Base-by-base conservation (phyloP, 2,329 filamentous ascomycete genomes). In the Ciborinia camelliae region DNA sequence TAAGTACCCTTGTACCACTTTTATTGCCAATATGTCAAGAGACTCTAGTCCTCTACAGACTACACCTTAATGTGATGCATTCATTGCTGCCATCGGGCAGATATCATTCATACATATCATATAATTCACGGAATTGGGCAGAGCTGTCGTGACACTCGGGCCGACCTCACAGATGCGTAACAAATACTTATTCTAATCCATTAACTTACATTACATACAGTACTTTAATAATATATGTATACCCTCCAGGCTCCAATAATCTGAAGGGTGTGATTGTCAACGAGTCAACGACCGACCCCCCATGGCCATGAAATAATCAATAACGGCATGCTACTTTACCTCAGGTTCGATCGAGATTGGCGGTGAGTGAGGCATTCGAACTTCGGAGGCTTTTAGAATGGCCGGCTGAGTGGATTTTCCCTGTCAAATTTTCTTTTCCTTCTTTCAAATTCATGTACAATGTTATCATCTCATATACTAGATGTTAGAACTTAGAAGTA, bases 61-160 rank as follows among this genome's bases (percentile, higher is more conserved):
- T 47, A 18, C 41, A 45, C 12, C 28, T 23, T 15, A 41, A 55
- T 23, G 18, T 18, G 37, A 28, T 37, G 28, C 59, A 45, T 54
- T 45, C 59, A 45, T 54, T 45, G 15, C 48, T 30, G 32, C 26
- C 59, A n/a, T 43, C 45, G 50, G 59, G 47, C 59, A 52, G 48
- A 47, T 47, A 58, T 47, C 55, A 28, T 58, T 47, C 55, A 28
- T 58, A 47, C 30, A 51, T 54, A 39, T 37, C 10, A 50, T 8
- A 37, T 23, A 28, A 39, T n/a, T 30, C 15, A 32, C 58, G 58
- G 58, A 20, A 51, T 51, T 61, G 58, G 58, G 30, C 58, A 61
- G 30, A 30, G 45, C 43, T 61, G 58, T 45, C 58, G 58, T 61
- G 30, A 37, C 43, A 63, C 60, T 63, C 50, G 60, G 60, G 48